Base-by-base conservation (phyloP, 192 early-diverging fungal genomes). In the Cetraspora pellucida region DNA sequence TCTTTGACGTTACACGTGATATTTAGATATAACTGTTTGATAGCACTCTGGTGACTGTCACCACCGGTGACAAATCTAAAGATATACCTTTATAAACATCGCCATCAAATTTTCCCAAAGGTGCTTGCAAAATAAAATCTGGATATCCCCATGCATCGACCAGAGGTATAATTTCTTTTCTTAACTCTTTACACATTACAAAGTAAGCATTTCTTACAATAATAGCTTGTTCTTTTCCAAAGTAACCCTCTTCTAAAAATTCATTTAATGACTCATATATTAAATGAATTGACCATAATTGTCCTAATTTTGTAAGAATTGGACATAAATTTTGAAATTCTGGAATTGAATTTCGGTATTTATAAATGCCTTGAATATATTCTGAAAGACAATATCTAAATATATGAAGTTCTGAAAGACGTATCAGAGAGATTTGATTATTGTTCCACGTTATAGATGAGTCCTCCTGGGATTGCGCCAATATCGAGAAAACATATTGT, bases 71-170 rank as follows among this genome's bases (percentile, higher is more conserved):
- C 16, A 52, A 25, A 14, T 28, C 6, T 66, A 54, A 31, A 31
- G 14, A 27, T 19, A 21, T 83, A 81, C 82, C 86, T 57, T 81
- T 66, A 81, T 89, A 89, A 46, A 88, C 86, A 72, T 88, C 82
- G 8, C 88, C 88, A 73, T 89, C 88, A 55, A 84, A 86, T 61
- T 77, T 86, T 57, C 84, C 88, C 70, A 89, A 85, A 46, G 88
- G 88, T 11, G 87, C 85, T 80, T 89, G 86, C 61, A 88, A 16
- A 9, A 89, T 61, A 79, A 82, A 89, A 60, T 89, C 88, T 47
- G 88, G 85, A 44, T 82, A 80, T 23, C 79, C 83, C 79, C 84
- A 89, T n/a, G 82, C 83, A 71, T 89, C 88, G 2, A 84, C 81
- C 4, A 89, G 72, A 16, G 86, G 82, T 46, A 89, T 82, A 8